Evolutionary conservation across 2,329 filamentous ascomycete species (phyloP).

Genomic region (Diaporthe sp.): DNA sequence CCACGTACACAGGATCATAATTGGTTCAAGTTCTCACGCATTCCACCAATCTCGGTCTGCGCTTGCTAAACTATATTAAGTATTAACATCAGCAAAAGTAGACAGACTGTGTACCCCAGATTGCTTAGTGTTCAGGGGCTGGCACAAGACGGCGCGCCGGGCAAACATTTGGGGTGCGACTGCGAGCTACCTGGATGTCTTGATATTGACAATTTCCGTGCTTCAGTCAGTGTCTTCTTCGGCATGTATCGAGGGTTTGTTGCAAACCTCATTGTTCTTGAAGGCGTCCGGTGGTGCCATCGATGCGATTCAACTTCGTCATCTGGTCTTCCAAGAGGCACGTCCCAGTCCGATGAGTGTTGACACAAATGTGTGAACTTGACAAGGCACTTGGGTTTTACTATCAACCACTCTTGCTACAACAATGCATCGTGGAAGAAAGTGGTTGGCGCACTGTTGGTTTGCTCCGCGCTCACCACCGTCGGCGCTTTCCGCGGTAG

Average conservation of each 20-base stretch:
- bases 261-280: neutral
- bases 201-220: neutral
- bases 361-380: neutral
- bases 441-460: neutral
- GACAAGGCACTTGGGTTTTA: neutral
- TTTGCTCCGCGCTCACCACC: no score
- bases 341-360: neutral
- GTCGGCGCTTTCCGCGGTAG: neutral
- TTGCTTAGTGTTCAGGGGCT: neutral
- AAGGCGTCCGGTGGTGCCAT: neutral
- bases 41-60: neutral
- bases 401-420: neutral
- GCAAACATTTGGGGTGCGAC: neutral
- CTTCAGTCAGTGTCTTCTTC: no score
- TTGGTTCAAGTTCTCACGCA: neutral
- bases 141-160: neutral
- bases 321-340: neutral
- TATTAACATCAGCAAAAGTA: neutral
- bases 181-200: neutral
- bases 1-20: no score
- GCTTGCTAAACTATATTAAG: no score
- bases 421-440: neutral
- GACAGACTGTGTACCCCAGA: neutral
- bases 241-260: neutral
- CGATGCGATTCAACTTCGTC: neutral